Evolutionary conservation across 306 rosid species (phyloP).

Genomic region (Vigna radiata): DNA sequence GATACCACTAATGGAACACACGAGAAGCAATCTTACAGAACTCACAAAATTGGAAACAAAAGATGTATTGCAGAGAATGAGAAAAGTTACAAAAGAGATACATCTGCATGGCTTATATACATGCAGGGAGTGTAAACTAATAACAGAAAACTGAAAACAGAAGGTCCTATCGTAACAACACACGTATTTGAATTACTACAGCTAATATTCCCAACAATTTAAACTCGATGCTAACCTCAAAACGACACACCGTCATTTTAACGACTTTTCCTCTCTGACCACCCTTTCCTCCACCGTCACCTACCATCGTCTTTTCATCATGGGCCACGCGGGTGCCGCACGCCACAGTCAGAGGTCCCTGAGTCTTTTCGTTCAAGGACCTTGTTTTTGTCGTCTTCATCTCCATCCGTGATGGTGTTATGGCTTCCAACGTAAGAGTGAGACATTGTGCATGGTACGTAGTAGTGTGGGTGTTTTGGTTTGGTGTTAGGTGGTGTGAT

Average conservation of each 20-base stretch:
- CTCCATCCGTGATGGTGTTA: neutral
- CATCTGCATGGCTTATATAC: too few species aligned
- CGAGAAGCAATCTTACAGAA: too few species aligned
- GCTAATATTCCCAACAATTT: neutral
- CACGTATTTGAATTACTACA: too few species aligned
- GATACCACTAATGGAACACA: too few species aligned
- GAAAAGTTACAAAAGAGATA: too few species aligned
- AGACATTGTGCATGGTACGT: conserved; percentile 26
- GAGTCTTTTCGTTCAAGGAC: conserved; percentile 42
- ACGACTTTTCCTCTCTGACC: conserved; percentile 58
- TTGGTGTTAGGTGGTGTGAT: conserved; percentile 2
- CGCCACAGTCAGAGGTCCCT: conserved; percentile 41
- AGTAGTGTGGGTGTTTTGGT: conserved; percentile 54
- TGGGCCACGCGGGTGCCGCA: conserved; percentile 44
- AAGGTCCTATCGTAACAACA: too few species aligned
- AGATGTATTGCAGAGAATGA: too few species aligned
- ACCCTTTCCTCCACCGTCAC: conserved; percentile 38
- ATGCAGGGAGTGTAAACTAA: too few species aligned
- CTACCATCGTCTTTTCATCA: conserved; percentile 54
- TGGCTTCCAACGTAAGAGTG: neutral
- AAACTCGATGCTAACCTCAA: neutral
- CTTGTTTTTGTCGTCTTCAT: conserved; percentile 56
- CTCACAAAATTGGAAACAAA: too few species aligned
- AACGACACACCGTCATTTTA: neutral
- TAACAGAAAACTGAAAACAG: too few species aligned